Conservation (phyloP, 352 stramenopile species). For the Phytophthora podocarpi region DNA sequence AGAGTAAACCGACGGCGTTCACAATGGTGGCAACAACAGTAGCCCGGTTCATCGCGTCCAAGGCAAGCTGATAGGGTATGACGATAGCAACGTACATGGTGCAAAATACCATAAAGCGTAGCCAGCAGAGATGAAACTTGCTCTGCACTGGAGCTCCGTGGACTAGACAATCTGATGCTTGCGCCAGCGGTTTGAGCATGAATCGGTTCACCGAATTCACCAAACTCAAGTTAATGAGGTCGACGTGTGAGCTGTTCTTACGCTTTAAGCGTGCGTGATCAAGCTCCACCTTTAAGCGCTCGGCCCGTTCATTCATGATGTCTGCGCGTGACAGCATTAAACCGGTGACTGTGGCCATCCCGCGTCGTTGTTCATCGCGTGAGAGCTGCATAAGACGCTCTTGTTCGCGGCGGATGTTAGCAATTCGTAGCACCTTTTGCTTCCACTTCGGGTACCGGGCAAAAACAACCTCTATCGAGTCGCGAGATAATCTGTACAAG, state of each 20-base stretch:
- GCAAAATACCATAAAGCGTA: conserved; percentile 36
- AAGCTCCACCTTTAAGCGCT: conserved; percentile 24
- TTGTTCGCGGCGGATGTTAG: conserved; percentile 58
- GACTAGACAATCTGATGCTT: conserved; percentile 33
- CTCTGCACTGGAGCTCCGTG: conserved; percentile 42
- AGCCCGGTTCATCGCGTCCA: conserved; percentile 40
- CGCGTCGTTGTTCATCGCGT: conserved; percentile 21
- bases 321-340: conserved; percentile 30
- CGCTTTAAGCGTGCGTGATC: conserved; percentile 19
- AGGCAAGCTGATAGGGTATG: conserved; percentile 53
- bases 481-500: conserved; percentile 68
- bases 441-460: conserved; percentile 57
- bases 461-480: conserved; percentile 61
- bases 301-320: conserved; percentile 30
- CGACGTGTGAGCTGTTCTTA: conserved; percentile 1
- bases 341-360: conserved; percentile 12
- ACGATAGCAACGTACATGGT: conserved; percentile 51
- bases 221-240: neutral
- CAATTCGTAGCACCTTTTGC: conserved; percentile 53
- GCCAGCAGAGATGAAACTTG: conserved; percentile 47
- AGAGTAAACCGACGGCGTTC: conserved; percentile 32
- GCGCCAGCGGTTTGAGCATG: neutral
- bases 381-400: conserved; percentile 39
- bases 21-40: conserved; percentile 11
- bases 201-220: neutral